A percentile compares a stretch with the other conserved stretches of the same genome.
These are phyloP conservation scores for Pichia sp. DNA, from an alignment of 1,139 yeast genomes.

Conservation along the genomic window DNA sequence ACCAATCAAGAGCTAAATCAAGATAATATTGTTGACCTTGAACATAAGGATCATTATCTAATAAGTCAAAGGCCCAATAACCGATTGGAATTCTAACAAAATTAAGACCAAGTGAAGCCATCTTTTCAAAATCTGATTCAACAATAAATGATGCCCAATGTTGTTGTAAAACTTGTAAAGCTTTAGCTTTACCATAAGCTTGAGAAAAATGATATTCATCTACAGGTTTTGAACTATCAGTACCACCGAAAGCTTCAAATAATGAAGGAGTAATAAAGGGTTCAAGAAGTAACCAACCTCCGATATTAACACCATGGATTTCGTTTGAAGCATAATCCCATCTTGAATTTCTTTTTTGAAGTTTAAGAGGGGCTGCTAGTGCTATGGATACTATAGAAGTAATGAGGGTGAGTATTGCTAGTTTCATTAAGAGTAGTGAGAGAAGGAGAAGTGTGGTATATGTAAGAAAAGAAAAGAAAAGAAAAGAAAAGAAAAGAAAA, in stretches of 20 bases:
- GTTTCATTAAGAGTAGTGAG: neutral
- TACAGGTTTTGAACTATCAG: constrained; percentile 35
- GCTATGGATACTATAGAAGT: constrained; percentile 8
- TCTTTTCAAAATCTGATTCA: constrained; percentile 46
- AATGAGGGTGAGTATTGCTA: constrained; percentile 1
- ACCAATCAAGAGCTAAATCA: constrained; percentile 71
- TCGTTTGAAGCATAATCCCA: constrained; percentile 26
- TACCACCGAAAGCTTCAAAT: constrained; percentile 37
- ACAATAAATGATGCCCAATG: constrained; percentile 54
- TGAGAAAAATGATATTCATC: constrained; percentile 54
- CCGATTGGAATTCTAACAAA: constrained; percentile 62
- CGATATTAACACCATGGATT: constrained; percentile 47
- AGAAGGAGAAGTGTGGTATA: neutral
- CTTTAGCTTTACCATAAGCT: constrained; percentile 41
- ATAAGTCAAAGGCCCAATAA: constrained; percentile 55
- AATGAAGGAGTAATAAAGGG: constrained; percentile 61
- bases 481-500: neutral
- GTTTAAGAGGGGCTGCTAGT: constrained; percentile 21
- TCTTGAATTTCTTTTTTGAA: constrained; percentile 24
- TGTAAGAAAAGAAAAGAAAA: neutral
- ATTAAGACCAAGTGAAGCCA: constrained; percentile 46
- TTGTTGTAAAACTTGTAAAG: constrained; percentile 35
- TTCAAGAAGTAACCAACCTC: constrained; percentile 63
- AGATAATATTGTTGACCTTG: constrained; percentile 49
- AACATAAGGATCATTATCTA: constrained; percentile 51